phyloP scores from a whole-genome alignment of 306 rosid species.

The Medicago ruthenica region DNA sequence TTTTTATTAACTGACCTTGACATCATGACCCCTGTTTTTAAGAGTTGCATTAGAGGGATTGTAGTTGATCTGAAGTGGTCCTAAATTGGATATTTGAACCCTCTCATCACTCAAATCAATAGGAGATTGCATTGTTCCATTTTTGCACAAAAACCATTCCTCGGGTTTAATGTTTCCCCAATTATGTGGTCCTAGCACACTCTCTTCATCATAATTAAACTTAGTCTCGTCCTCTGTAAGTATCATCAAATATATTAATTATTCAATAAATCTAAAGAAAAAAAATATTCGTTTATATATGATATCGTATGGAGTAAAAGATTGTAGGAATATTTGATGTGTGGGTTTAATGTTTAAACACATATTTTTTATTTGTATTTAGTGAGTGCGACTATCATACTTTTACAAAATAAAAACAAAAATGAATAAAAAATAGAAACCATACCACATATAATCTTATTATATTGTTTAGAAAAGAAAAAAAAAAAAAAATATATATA shows the following conservation, averaged over 20 bases:
- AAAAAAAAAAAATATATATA: no score
- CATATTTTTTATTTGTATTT: no score
- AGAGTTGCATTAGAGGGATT: conserved; percentile 66
- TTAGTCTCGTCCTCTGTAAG: conserved; percentile 61
- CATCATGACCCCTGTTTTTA: conserved; percentile 74
- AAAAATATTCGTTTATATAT: no score
- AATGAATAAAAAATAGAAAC: no score
- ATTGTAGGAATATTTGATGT: no score
- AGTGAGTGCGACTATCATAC: no score
- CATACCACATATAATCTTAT: no score
- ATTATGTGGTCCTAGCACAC: conserved; percentile 58
- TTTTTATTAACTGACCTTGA: conserved; percentile 52
- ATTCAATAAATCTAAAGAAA: no score
- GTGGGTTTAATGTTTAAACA: no score
- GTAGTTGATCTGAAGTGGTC: conserved; percentile 48
- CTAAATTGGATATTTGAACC: conserved; percentile 54
- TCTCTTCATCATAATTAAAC: conserved; percentile 52
- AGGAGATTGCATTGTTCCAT: conserved; percentile 80
- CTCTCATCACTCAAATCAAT: conserved; percentile 56
- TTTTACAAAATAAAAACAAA: no score
- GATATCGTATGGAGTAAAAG: no score
- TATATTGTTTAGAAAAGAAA: no score
- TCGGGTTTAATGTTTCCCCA: conserved; percentile 68
- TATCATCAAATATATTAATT: not conserved
- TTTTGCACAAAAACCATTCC: conserved; percentile 62